phyloP scores from a whole-genome alignment of 2,329 filamentous ascomycete genomes.

The Fusarium floridanum region DNA sequence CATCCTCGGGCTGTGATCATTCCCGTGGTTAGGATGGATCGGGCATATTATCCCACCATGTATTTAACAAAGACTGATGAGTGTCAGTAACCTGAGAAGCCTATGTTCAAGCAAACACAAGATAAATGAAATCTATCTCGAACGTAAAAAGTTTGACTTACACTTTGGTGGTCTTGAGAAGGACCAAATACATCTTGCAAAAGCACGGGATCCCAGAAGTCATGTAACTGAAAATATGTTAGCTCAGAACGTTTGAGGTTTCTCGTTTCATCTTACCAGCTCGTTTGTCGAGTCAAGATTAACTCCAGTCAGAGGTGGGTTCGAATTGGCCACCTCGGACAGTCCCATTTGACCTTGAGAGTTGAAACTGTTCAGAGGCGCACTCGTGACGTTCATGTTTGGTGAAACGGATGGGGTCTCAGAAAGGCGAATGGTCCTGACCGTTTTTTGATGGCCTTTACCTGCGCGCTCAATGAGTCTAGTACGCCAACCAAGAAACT shows the following conservation, averaged over 20 bases:
- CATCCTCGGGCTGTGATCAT: background rate
- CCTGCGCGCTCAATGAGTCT: slow-evolving; percentile 15
- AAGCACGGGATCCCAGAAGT: slow-evolving; percentile 10
- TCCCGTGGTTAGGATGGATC: background rate
- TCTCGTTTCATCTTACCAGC: background rate
- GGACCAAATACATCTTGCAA: slow-evolving; percentile 10
- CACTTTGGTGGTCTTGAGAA: slow-evolving; percentile 4
- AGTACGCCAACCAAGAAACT: slow-evolving; percentile 12
- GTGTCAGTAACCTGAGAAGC: background rate
- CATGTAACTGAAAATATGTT: background rate
- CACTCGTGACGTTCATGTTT: background rate
- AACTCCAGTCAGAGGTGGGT: background rate
- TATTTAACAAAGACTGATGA: background rate
- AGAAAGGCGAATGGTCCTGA: slow-evolving; percentile 12
- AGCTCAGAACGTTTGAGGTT: background rate
- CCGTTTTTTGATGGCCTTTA: slow-evolving; percentile 5
- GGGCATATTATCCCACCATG: slow-evolving; percentile 6
- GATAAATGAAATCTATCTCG: background rate
- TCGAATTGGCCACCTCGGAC: background rate
- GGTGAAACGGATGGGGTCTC: slow-evolving; percentile 11
- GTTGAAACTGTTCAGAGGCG: background rate
- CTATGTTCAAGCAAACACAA: background rate
- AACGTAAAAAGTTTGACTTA: background rate
- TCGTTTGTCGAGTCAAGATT: slow-evolving; percentile 9
- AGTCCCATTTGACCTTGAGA: slow-evolving; percentile 3